Conservation (phyloP, 441 rosid genomes). For the Syzygium syzygioides region DNA sequence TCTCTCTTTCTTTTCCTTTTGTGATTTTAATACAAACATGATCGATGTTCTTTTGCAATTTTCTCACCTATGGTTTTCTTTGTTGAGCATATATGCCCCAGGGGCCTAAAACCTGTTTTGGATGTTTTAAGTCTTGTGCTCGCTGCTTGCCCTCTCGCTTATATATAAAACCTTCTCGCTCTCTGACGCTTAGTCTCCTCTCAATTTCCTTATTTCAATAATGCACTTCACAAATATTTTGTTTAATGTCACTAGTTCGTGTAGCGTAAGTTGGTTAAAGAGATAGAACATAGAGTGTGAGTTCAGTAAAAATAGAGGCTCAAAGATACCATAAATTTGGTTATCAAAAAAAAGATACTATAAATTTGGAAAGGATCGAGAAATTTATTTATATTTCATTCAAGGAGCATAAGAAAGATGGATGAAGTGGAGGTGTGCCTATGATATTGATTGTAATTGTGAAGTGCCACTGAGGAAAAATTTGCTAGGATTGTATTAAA, state of each 20-base stretch:
- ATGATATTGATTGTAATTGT: neutral
- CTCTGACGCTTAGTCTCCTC: neutral
- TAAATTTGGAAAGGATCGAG: neutral
- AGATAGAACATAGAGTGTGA: neutral
- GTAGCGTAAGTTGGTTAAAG: neutral
- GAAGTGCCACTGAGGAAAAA: neutral
- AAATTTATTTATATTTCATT: neutral
- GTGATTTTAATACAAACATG: neutral
- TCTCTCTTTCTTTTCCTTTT: neutral
- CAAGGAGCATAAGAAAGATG: neutral
- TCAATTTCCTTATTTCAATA: neutral
- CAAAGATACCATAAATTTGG: neutral
- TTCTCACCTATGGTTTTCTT: neutral
- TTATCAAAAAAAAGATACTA: neutral
- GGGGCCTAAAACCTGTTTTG: neutral
- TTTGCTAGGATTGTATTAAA: neutral
- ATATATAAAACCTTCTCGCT: rapidly evolving
- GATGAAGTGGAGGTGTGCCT: neutral
- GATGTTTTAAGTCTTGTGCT: neutral
- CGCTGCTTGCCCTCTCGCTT: neutral
- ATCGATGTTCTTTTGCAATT: neutral
- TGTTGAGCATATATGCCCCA: neutral
- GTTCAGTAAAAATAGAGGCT: neutral
- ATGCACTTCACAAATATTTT: neutral
- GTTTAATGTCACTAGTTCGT: neutral